These are phyloP conservation scores for Rhizopogon vinicolor DNA, from an alignment of 768 basidiomycete species.

Conservation along the genomic window DNA sequence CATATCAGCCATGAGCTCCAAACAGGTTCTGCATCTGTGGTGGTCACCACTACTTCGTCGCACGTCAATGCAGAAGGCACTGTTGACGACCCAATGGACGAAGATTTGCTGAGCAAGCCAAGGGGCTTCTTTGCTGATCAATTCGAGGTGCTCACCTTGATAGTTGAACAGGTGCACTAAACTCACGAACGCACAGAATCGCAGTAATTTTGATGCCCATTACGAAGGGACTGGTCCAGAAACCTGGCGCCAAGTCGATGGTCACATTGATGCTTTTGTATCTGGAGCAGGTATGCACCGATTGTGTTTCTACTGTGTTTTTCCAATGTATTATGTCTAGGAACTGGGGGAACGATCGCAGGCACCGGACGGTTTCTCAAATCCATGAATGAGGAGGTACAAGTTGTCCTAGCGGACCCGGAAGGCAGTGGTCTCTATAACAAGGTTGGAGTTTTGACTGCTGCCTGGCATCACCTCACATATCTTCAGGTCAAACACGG, in stretches of 20 bases:
- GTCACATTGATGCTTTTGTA: conserved; percentile 78
- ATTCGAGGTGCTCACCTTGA: conserved; percentile 57
- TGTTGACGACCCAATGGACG: conserved; percentile 30
- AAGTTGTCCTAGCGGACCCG: conserved; percentile 82
- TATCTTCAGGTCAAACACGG: conserved; percentile 69
- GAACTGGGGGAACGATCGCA: conserved; percentile 95
- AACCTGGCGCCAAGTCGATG: conserved; percentile 90
- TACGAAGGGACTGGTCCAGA: conserved; percentile 89
- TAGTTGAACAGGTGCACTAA: neutral
- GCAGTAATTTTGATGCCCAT: conserved; percentile 88
- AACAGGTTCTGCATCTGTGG: conserved; percentile 43
- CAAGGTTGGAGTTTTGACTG: conserved; percentile 47
- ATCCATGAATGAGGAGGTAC: conserved; percentile 57
- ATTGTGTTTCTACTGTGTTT: neutral
- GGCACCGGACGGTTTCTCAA: conserved; percentile 82
- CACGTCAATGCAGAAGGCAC: conserved; percentile 32
- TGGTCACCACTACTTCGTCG: conserved; percentile 49
- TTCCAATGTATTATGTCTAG: conserved; percentile 29
- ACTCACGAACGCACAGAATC: conserved; percentile 47
- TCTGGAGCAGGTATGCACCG: conserved; percentile 70
- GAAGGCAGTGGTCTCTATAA: conserved; percentile 95
- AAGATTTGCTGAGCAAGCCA: conserved; percentile 46
- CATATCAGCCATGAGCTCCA: conserved; percentile 29
- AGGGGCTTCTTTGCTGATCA: conserved; percentile 95
- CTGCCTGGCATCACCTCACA: neutral